Conservation (phyloP, 1,284 basidiomycete species). For the Schizophyllum amplum region DNA sequence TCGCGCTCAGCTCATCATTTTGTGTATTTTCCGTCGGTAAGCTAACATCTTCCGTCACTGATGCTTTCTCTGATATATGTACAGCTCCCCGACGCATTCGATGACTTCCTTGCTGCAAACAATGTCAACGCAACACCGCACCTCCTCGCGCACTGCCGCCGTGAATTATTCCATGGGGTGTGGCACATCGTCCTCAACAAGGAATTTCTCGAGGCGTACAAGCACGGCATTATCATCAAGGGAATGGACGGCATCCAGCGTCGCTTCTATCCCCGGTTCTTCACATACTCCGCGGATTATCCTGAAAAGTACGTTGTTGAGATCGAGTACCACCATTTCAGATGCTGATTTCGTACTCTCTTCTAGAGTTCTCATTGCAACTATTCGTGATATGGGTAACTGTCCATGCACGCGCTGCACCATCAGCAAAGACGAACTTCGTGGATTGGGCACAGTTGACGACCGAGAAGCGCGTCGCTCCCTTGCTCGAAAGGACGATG, state of each 20-base stretch:
- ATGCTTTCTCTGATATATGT: too few species aligned
- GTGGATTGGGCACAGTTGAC: too few species aligned
- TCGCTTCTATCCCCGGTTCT: constrained; percentile 19
- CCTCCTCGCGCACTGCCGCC: constrained; percentile 19
- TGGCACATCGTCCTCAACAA: constrained; percentile 21
- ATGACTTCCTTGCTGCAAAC: constrained; percentile 1
- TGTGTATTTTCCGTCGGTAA: constrained; percentile 16
- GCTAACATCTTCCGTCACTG: not conserved
- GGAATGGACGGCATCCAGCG: constrained; percentile 20
- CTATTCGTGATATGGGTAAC: constrained; percentile 15
- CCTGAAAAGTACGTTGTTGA: constrained; percentile 24
- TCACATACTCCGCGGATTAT: constrained; percentile 27
- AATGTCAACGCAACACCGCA: not conserved
- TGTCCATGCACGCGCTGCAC: constrained; percentile 18
- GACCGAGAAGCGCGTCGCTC: too few species aligned
- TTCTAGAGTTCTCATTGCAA: constrained; percentile 20
- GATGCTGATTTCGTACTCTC: not conserved
- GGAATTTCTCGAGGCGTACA: constrained; percentile 23
- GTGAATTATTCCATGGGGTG: constrained; percentile 24
- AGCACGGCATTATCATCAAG: constrained; percentile 19
- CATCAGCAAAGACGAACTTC: not conserved
- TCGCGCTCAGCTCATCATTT: constrained; percentile 14
- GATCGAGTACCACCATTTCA: not conserved
- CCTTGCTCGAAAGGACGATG: too few species aligned
- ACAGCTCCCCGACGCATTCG: constrained; percentile 2